Evolutionary conservation across 345 rosid genomes (phyloP).

Genomic region (Eucalyptus cloeziana): DNA sequence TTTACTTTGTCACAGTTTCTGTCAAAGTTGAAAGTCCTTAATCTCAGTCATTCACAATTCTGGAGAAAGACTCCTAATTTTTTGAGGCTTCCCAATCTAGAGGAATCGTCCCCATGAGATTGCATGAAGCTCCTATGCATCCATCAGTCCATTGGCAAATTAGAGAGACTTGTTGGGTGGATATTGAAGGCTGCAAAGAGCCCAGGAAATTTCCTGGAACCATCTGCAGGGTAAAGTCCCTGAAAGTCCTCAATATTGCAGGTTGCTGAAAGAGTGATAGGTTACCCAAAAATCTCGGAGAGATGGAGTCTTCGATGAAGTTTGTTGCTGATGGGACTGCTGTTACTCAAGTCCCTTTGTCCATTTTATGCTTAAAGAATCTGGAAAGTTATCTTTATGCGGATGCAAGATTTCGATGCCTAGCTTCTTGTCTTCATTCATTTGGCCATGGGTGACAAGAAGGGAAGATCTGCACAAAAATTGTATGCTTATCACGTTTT

Average conservation of each 20-base stretch:
- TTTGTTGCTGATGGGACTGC: constrained; percentile 1
- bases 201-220: constrained; percentile 5
- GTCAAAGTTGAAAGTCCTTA: background rate
- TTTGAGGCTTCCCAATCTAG: background rate
- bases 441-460: background rate
- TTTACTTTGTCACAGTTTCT: background rate
- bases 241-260: constrained; percentile 1
- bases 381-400: background rate
- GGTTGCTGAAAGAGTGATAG: constrained; percentile 9
- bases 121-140: constrained; percentile 1
- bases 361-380: background rate
- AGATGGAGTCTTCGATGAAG: constrained; percentile 2
- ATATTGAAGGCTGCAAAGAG: constrained; percentile 7
- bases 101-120: background rate
- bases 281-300: background rate
- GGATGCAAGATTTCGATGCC: background rate
- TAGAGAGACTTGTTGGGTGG: background rate
- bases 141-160: constrained; percentile 1
- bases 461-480: background rate
- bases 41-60: constrained; percentile 1
- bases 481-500: background rate
- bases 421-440: background rate
- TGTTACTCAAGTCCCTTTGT: background rate
- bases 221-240: background rate
- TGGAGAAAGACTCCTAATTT: background rate